A percentile compares a stretch with the other conserved stretches of the same genome.
Conservation (phyloP, 495 filamentous ascomycete genomes). For the Neurospora sublineolata region DNA sequence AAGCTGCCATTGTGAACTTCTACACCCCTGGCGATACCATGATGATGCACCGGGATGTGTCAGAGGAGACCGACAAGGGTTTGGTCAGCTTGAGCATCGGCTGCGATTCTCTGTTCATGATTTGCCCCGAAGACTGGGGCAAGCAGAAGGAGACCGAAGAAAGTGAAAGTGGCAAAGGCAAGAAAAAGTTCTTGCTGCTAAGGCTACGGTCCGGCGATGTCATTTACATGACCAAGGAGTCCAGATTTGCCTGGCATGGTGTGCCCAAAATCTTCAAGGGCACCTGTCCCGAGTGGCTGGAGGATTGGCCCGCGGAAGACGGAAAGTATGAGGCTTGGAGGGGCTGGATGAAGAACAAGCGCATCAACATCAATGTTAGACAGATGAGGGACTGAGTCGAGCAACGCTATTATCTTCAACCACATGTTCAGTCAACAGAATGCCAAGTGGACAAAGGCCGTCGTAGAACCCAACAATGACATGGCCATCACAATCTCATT, state of each 20-base stretch:
- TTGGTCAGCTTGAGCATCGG: constrained; percentile 79
- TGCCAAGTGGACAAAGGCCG: background rate
- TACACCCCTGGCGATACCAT: constrained; percentile 83
- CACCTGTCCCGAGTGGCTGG: constrained; percentile 66
- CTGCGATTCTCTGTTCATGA: constrained; percentile 76
- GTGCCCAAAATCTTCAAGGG: constrained; percentile 69
- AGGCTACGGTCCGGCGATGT: constrained; percentile 69
- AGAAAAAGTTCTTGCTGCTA: constrained; percentile 44
- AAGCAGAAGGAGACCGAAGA: constrained; percentile 6
- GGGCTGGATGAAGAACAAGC: constrained; percentile 75
- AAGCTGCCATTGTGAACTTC: constrained; percentile 86
- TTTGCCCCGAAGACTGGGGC: constrained; percentile 35
- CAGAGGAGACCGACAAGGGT: constrained; percentile 61
- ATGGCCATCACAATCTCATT: background rate
- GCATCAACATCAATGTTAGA: constrained; percentile 83
- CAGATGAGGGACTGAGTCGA: constrained; percentile 59
- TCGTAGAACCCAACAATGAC: background rate
- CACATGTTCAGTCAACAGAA: background rate
- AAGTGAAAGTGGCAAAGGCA: background rate
- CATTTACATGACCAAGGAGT: constrained; percentile 67
- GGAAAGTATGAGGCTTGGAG: constrained; percentile 51
- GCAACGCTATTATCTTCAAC: background rate
- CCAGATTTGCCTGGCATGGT: constrained; percentile 86
- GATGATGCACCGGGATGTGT: constrained; percentile 81
- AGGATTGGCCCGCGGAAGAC: constrained; percentile 58